These are phyloP conservation scores for Solanum boliviense DNA, from an alignment of 257 asterid species.

Conservation along the genomic window DNA sequence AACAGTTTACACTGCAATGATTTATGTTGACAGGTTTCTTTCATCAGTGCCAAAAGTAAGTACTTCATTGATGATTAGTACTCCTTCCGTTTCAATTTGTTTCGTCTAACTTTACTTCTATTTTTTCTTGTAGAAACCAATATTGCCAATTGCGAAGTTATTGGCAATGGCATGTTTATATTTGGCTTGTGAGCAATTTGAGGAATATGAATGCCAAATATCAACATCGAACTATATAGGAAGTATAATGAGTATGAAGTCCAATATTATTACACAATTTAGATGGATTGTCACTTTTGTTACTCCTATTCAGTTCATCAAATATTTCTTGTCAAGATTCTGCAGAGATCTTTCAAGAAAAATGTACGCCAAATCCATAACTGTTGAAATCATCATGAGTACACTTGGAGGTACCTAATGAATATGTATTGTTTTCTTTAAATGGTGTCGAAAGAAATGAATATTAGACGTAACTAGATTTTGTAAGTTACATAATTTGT, in stretches of 20 bases:
- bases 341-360: neutral
- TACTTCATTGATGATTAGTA: neutral
- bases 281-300: neutral
- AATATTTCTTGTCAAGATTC: conserved; percentile 30
- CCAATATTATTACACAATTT: neutral
- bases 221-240: neutral
- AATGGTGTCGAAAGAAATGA: neutral
- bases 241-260: neutral
- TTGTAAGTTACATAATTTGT: too few relatives aligned
- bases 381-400: conserved; percentile 8
- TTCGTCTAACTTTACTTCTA: neutral
- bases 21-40: neutral
- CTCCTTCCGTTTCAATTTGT: neutral
- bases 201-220: neutral
- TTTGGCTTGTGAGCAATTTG: neutral
- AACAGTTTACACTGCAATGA: neutral
- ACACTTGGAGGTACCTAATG: conserved; percentile 23
- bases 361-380: conserved; percentile 6
- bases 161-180: neutral
- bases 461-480: neutral
- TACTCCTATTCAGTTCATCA: neutral
- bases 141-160: too few relatives aligned
- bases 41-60: neutral
- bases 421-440: too few relatives aligned
- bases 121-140: neutral